A percentile compares a stretch with the other conserved stretches of the same genome.
phyloP scores from a whole-genome alignment of 73 alveolate species.

The Tetrahymena thermophila region DNA sequence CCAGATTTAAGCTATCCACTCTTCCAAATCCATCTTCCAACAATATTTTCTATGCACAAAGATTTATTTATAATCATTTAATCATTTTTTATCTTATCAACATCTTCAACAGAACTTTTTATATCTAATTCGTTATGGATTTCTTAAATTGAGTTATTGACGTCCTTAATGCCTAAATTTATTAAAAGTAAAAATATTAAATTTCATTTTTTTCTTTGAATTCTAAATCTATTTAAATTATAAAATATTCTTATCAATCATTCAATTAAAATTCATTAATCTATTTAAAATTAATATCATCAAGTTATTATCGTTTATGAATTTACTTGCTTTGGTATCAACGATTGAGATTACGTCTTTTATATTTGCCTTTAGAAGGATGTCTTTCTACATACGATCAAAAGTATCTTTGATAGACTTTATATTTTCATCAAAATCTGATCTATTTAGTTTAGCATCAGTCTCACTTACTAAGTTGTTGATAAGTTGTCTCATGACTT shows the following conservation, averaged over 20 bases:
- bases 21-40: slow-evolving; percentile 95
- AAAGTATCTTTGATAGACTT: slow-evolving; percentile 33
- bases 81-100: slow-evolving; percentile 41
- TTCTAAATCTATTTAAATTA: background rate
- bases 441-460: background rate
- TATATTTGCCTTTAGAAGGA: slow-evolving; percentile 25
- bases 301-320: background rate
- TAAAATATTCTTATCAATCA: too few species aligned
- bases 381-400: slow-evolving; percentile 33
- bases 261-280: too few species aligned
- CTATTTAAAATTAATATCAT: background rate
- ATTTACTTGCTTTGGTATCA: slow-evolving; percentile 38
- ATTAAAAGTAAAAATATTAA: too few species aligned
- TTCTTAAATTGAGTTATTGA: background rate
- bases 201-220: background rate
- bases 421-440: slow-evolving; percentile 25
- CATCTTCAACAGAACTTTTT: background rate
- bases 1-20: slow-evolving; percentile 77
- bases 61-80: slow-evolving; percentile 81
- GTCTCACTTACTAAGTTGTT: background rate
- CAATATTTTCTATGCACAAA: slow-evolving; percentile 78
- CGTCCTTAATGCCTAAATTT: background rate
- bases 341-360: slow-evolving; percentile 17
- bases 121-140: background rate
- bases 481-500: background rate